phyloP scores from a whole-genome alignment of 371 early-diverging fungal species.

The Aphelidium insulamus region DNA sequence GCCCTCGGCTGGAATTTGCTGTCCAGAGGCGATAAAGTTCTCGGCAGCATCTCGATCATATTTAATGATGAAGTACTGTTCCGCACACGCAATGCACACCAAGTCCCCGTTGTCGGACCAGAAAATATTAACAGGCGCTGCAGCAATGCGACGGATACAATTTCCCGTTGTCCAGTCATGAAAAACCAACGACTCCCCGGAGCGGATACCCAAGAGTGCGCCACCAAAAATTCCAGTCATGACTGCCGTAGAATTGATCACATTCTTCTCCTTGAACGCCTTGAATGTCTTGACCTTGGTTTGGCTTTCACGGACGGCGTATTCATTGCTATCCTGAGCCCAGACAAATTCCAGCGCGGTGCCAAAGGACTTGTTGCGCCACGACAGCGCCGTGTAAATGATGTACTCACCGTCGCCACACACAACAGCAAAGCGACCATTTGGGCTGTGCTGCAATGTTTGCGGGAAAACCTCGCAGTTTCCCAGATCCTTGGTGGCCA shows the following conservation, averaged over 20 bases:
- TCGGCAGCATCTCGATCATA: conserved; percentile 67
- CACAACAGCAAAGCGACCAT: conserved; percentile 92
- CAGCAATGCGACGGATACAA: conserved; percentile 82
- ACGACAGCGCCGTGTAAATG: conserved; percentile 94
- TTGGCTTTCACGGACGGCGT: conserved; percentile 81
- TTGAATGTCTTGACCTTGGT: conserved; percentile 69
- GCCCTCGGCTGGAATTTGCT: conserved; percentile 67
- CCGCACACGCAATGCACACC: conserved; percentile 74
- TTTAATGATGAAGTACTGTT: conserved; percentile 72
- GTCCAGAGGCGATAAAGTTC: conserved; percentile 46
- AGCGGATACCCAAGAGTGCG: conserved; percentile 64
- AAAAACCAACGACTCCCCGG: conserved; percentile 59
- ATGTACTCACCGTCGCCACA: conserved; percentile 98
- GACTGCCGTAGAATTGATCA: conserved; percentile 67
- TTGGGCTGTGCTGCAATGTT: conserved; percentile 86
- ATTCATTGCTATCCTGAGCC: conserved; percentile 82
- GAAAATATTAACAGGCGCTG: conserved; percentile 56
- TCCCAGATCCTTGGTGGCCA: conserved; percentile 83
- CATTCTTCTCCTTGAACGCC: conserved; percentile 67
- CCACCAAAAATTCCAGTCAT: conserved; percentile 91
- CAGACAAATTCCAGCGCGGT: conserved; percentile 86
- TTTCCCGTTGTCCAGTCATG: conserved; percentile 90
- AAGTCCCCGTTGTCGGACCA: conserved; percentile 90
- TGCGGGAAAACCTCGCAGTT: conserved; percentile 93
- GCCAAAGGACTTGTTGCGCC: conserved; percentile 97